These are phyloP conservation scores for Eustoma russellianum DNA, from an alignment of 257 asterid genomes.

Conservation along the genomic window DNA sequence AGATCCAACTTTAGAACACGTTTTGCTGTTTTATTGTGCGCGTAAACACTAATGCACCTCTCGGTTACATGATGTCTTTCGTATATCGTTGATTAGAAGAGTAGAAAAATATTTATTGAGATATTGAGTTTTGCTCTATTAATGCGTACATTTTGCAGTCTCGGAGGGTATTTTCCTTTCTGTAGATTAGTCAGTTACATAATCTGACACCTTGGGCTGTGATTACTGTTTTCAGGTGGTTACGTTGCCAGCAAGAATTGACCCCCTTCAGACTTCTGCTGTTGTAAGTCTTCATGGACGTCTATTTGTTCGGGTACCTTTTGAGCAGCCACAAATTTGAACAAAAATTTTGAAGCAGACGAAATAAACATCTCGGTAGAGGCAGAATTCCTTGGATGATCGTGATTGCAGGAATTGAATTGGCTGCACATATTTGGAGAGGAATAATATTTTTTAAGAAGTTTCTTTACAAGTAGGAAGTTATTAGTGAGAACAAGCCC, in stretches of 20 bases:
- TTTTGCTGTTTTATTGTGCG: too few species aligned
- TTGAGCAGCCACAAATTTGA: constrained; percentile 45
- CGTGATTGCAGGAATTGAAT: constrained; percentile 5
- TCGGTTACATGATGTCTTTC: too few species aligned
- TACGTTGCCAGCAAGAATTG: constrained; percentile 70
- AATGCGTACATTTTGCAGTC: too few species aligned
- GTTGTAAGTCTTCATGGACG: constrained; percentile 89
- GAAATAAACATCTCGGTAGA: neutral
- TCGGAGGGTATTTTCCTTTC: neutral
- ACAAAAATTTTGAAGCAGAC: neutral
- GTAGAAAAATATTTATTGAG: too few species aligned
- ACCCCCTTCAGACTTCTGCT: constrained; percentile 90
- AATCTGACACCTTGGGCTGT: neutral
- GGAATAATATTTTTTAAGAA: too few species aligned
- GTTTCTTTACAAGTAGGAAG: too few species aligned
- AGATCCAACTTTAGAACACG: too few species aligned
- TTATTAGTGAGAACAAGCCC: too few species aligned
- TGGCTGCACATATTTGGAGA: too few species aligned
- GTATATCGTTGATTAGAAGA: too few species aligned
- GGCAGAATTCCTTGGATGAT: neutral
- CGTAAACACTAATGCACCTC: too few species aligned
- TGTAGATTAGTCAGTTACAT: neutral
- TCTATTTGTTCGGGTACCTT: constrained; percentile 76
- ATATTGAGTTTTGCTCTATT: too few species aligned
- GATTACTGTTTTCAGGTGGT: constrained; percentile 41